Evolutionary conservation across 2,329 filamentous ascomycete species (phyloP).

Genomic region (Allantophomopsis lycopodina): DNA sequence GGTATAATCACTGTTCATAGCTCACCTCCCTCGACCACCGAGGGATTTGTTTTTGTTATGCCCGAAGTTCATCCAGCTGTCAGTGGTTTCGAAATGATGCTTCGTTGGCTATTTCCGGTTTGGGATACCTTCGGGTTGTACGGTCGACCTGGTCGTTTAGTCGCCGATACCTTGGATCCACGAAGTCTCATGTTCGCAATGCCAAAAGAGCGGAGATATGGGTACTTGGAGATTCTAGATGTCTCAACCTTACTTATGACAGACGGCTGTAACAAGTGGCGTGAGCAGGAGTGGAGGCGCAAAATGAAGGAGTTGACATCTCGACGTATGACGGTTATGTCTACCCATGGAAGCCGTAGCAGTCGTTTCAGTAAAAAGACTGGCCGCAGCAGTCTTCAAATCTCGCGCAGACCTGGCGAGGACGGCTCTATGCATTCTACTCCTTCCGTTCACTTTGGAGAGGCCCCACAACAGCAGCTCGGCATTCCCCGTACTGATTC

Average conservation of each 20-base stretch:
- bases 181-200: slow-evolving; percentile 97
- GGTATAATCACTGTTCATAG: slow-evolving; percentile 81
- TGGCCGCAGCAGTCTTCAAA: slow-evolving; percentile 29
- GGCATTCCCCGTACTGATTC: slow-evolving; percentile 31
- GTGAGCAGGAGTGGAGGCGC: slow-evolving; percentile 79
- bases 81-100: slow-evolving; percentile 87
- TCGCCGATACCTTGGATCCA: slow-evolving; percentile 76
- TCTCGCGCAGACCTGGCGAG: neutral
- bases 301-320: slow-evolving; percentile 80
- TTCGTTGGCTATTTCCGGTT: slow-evolving; percentile 83
- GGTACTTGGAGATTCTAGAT: slow-evolving; percentile 82
- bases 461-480: slow-evolving; percentile 3
- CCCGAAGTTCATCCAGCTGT: slow-evolving; percentile 87
- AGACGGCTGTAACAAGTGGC: slow-evolving; percentile 65
- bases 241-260: slow-evolving; percentile 69
- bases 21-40: slow-evolving; percentile 60
- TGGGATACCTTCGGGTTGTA: slow-evolving; percentile 91
- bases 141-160: slow-evolving; percentile 72
- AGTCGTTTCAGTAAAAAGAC: slow-evolving; percentile 42
- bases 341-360: slow-evolving; percentile 21
- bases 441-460: slow-evolving; percentile 25
- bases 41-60: slow-evolving; percentile 97
- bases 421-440: slow-evolving; percentile 37
- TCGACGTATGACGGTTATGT: slow-evolving; percentile 55
- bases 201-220: slow-evolving; percentile 76